Evolutionary conservation across 352 stramenopile species (phyloP).

Genomic region (Globisporangium viniferum): DNA sequence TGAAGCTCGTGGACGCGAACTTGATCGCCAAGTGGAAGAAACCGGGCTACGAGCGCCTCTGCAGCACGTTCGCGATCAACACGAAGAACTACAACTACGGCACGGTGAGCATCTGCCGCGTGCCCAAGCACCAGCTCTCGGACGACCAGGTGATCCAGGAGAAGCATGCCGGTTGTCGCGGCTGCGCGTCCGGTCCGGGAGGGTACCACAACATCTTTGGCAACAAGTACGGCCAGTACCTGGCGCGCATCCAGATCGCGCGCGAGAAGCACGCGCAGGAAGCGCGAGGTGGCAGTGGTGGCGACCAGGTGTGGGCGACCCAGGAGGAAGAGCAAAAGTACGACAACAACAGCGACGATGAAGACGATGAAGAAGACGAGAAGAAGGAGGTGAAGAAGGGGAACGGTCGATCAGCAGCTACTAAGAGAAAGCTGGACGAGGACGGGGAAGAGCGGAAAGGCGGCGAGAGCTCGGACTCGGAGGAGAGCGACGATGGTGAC

Average conservation of each 20-base stretch:
- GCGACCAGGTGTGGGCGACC: constrained; percentile 46
- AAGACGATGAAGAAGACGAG: constrained; percentile 29
- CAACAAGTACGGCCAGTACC: constrained; percentile 99
- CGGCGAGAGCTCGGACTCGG: constrained; percentile 15
- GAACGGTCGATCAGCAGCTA: constrained; percentile 15
- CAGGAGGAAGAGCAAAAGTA: constrained; percentile 66
- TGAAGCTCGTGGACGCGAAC: constrained; percentile 94
- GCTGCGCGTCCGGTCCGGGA: constrained; percentile 93
- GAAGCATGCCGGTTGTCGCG: constrained; percentile 95
- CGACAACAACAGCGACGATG: constrained; percentile 35
- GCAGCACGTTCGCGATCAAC: constrained; percentile 99
- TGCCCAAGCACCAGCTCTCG: constrained; percentile 92
- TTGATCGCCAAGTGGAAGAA: constrained; percentile 99
- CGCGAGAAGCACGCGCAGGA: constrained; percentile 63
- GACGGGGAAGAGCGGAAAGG: constrained; percentile 31
- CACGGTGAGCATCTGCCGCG: constrained; percentile 97
- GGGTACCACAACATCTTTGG: constrained; percentile 98
- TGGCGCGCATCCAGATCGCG: constrained; percentile 95
- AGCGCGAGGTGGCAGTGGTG: constrained; percentile 18
- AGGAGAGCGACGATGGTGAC: constrained; percentile 9
- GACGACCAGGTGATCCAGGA: constrained; percentile 88
- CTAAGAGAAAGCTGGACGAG: constrained; percentile 17
- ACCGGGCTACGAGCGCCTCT: constrained; percentile 97
- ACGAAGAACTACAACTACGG: constrained; percentile 99
- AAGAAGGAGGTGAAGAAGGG: constrained; percentile 23